These are phyloP conservation scores for Fusarium torreyae DNA, from an alignment of 2,329 filamentous ascomycete species.

Conservation along the genomic window DNA sequence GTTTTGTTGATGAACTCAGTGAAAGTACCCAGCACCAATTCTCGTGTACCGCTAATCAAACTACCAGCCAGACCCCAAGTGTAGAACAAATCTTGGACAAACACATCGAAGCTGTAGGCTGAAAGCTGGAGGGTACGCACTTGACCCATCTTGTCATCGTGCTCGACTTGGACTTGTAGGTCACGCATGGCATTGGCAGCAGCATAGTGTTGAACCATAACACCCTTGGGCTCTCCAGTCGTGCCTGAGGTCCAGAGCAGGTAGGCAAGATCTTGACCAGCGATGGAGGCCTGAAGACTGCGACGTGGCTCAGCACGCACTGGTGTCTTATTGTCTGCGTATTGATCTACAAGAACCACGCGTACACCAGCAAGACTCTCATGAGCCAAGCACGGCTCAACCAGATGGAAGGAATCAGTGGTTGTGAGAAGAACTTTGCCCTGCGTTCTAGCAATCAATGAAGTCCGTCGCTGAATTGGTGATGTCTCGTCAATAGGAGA, in stretches of 20 bases:
- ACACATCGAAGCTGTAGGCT: constrained; percentile 35
- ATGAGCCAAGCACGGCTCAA: constrained; percentile 19
- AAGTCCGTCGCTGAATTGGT: constrained; percentile 26
- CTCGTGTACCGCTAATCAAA: constrained; percentile 25
- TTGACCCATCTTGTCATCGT: constrained; percentile 15
- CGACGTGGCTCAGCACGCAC: not conserved
- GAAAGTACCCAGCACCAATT: constrained; percentile 28
- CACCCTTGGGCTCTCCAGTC: constrained; percentile 29
- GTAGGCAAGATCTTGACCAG: constrained; percentile 15
- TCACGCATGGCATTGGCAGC: constrained; percentile 28
- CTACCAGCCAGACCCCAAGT: constrained; percentile 23
- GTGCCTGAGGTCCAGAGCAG: constrained; percentile 34
- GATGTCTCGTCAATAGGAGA: constrained; percentile 31
- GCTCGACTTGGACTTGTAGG: constrained; percentile 29
- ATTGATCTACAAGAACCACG: constrained; percentile 29
- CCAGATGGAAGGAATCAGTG: constrained; percentile 9
- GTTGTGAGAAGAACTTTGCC: constrained; percentile 21
- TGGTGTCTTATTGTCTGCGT: not conserved
- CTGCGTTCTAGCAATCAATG: constrained; percentile 30
- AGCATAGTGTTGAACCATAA: constrained; percentile 33
- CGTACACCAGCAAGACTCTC: constrained; percentile 4
- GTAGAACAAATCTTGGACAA: constrained; percentile 32
- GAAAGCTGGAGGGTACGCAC: constrained; percentile 28
- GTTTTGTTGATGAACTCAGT: constrained; percentile 34
- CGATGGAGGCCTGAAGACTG: not conserved